Conservation (phyloP, 2,329 filamentous ascomycete genomes). For the Diaporthe longicolla region DNA sequence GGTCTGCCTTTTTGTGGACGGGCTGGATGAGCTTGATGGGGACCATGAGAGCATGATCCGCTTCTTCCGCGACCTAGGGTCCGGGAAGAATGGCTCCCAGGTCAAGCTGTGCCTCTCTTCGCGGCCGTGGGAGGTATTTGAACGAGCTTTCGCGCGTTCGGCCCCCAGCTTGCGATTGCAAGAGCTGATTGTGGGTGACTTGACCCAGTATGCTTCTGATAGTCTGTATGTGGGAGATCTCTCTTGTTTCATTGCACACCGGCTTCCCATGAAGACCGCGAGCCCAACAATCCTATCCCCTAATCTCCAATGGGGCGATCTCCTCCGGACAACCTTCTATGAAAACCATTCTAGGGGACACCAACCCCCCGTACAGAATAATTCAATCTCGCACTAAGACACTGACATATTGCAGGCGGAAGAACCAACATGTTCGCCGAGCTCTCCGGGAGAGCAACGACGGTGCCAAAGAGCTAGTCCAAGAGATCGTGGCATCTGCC, state of each 20-base stretch:
- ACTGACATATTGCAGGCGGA: not conserved
- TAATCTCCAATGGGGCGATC: too few relatives aligned
- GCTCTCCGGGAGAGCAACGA: constrained; percentile 40
- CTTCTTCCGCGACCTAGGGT: constrained; percentile 43
- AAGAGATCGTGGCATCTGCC: constrained; percentile 42
- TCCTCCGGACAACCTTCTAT: too few relatives aligned
- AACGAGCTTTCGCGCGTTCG: constrained; percentile 45
- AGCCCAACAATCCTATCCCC: too few relatives aligned
- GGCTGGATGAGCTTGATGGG: constrained; percentile 48
- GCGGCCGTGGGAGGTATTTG: constrained; percentile 49
- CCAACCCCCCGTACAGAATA: too few relatives aligned
- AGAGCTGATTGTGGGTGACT: constrained; percentile 47
- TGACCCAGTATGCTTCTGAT: constrained; percentile 45
- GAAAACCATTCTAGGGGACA: too few relatives aligned
- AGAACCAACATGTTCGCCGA: constrained; percentile 40
- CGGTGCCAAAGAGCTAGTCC: constrained; percentile 20
- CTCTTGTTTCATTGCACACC: not conserved
- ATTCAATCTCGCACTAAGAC: too few relatives aligned
- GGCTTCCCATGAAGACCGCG: not conserved
- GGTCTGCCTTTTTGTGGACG: constrained; percentile 48
- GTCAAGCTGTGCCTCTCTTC: constrained; percentile 50
- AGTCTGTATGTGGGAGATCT: constrained; percentile 33
- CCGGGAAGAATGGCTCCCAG: constrained; percentile 37
- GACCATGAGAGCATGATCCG: constrained; percentile 46
- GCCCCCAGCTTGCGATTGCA: constrained; percentile 47